These are phyloP conservation scores for Penicillium sumatraense DNA, from an alignment of 2,329 filamentous ascomycete species.

Conservation along the genomic window DNA sequence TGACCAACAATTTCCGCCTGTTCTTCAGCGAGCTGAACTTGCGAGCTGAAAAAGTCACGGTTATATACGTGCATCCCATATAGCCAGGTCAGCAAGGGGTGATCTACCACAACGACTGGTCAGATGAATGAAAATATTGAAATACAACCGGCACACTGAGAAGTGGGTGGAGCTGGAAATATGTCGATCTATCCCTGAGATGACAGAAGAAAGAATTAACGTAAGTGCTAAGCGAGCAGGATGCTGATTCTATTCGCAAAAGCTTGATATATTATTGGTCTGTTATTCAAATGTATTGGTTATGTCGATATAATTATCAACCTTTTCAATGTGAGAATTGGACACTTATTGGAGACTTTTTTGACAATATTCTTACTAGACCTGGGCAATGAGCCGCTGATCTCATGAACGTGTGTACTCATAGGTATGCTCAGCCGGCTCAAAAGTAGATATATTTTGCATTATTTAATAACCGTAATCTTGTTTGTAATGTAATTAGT, in stretches of 20 bases:
- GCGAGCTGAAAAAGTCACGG: neutral
- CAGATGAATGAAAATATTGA: neutral
- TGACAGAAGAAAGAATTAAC: neutral
- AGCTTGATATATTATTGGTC: neutral
- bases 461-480: neutral
- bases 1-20: neutral
- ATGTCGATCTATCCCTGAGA: neutral
- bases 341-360: neutral
- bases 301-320: neutral
- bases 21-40: neutral
- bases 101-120: neutral
- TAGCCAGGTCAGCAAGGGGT: neutral
- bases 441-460: neutral
- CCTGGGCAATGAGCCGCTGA: neutral
- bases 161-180: neutral
- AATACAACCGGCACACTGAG: neutral
- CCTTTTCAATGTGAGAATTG: neutral
- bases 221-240: neutral
- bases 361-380: neutral
- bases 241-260: neutral
- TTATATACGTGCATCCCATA: neutral
- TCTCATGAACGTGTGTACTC: neutral
- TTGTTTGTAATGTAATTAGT: neutral
- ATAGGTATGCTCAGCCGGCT: neutral
- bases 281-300: neutral